Conservation (phyloP, 2,329 filamentous ascomycete genomes). For the Orbilia quercus region DNA sequence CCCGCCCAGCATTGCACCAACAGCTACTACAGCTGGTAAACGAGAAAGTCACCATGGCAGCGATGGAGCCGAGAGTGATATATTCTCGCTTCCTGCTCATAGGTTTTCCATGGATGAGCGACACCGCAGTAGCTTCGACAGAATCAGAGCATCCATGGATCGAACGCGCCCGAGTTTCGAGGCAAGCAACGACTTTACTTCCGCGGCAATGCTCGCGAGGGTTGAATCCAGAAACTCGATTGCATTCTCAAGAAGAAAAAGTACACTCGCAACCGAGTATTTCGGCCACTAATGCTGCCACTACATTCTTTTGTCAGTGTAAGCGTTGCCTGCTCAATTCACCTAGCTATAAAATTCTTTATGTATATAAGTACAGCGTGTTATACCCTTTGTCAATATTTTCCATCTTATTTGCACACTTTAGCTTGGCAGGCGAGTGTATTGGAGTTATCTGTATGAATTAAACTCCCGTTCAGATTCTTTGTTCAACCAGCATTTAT, state of each 20-base stretch:
- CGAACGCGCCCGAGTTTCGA: constrained; percentile 85
- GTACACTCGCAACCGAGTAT: constrained; percentile 61
- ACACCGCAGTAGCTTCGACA: constrained; percentile 85
- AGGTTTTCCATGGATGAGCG: constrained; percentile 75
- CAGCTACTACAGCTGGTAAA: constrained; percentile 79
- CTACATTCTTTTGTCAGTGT: constrained; percentile 55
- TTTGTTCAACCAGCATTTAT: too few relatives aligned
- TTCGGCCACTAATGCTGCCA: constrained; percentile 61
- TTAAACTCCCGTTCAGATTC: too few relatives aligned
- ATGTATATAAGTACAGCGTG: constrained; percentile 40
- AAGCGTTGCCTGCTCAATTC: constrained; percentile 21
- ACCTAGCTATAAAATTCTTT: constrained; percentile 11
- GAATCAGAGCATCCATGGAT: constrained; percentile 87
- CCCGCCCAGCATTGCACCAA: constrained; percentile 84
- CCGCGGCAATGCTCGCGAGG: constrained; percentile 82
- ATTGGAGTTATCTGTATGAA: constrained; percentile 20
- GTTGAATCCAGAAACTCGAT: constrained; percentile 78
- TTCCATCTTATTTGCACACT: constrained; percentile 23
- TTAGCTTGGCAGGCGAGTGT: constrained; percentile 5
- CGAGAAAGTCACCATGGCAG: constrained; percentile 88
- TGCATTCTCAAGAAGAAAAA: constrained; percentile 60
- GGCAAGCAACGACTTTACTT: constrained; percentile 88
- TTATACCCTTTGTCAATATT: constrained; percentile 50
- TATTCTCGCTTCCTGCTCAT: constrained; percentile 72
- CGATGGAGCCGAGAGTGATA: constrained; percentile 79